Base-by-base conservation (phyloP, 2,329 filamentous ascomycete species). In the Phialophora chinensis region DNA sequence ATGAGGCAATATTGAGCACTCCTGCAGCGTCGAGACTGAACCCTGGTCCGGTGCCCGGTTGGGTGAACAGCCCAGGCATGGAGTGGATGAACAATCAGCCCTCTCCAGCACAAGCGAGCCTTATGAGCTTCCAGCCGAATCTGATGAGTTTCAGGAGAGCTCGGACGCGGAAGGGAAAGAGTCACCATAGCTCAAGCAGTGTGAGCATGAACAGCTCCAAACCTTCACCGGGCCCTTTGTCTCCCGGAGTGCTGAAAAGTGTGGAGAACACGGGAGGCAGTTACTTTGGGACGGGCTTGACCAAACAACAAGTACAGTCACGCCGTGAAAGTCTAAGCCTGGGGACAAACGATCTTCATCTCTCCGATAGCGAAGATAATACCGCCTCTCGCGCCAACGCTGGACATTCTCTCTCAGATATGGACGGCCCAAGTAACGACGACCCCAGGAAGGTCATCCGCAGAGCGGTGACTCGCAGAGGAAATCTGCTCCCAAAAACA, bases 401-500 rank as follows among this genome's bases (percentile, higher is more conserved):
- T 77, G 25, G 79, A 77, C 57, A 71, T 35, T 73, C 73, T 35
- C 38, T 65, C 4, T 68, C 68, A 38, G 69, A 69, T 74, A 78
- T 66, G 73, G 76, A 66, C 75, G 68, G 66, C 23, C 35, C 59
- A 17, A 58, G 61, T 47, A 65, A 54, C 59, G 66, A 70, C 35
- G 66, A 70, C 44, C 88, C 90, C 63, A 86, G 91, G 58, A 91
- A 89, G 64, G 93, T 97, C 17, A 90, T 96, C 69, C 87, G 91
- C 68, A 86, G 93, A 69, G 87, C 89, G 0, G 94, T 98, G 6
- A 96, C 92, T 6, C 86, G 95, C 60, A 87, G 94, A 66, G 92
- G 93, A 7, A 99, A 96, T 78, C 84, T 99, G 68, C 79, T 99
- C 75, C 95, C 96, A 12, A 99, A 98, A 83, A 95, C 94, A 0